Conservation (phyloP, 1,284 basidiomycete species). For the Ustilago nuda region DNA sequence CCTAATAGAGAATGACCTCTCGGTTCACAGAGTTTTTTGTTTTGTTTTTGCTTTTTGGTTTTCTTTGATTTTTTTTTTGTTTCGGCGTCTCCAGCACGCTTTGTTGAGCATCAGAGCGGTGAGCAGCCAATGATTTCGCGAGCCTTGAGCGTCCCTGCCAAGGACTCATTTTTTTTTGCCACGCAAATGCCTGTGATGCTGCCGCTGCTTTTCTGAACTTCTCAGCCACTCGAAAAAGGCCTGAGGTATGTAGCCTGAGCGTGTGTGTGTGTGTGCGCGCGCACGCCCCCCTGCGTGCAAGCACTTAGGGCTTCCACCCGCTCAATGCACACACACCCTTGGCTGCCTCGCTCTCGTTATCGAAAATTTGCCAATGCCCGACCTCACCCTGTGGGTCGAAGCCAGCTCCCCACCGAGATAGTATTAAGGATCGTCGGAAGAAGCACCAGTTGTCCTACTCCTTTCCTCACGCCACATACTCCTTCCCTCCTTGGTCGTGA, state of each 20-base stretch:
- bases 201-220: conserved; percentile 4
- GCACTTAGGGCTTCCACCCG: background rate
- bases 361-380: conserved; percentile 3
- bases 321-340: background rate
- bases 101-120: conserved; percentile 7
- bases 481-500: background rate
- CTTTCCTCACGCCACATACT: conserved; percentile 20
- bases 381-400: background rate
- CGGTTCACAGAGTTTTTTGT: too few relatives aligned
- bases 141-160: conserved; percentile 1
- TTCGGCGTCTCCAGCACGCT: conserved; percentile 1
- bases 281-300: background rate
- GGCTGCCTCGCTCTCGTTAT: background rate
- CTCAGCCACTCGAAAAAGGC: background rate
- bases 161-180: background rate
- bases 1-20: too few relatives aligned
- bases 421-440: conserved; percentile 15
- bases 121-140: conserved; percentile 2
- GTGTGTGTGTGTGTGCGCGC: background rate
- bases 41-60: too few relatives aligned
- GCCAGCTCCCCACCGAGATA: conserved; percentile 1
- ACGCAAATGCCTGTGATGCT: background rate
- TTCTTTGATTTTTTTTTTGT: background rate
- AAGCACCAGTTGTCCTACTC: background rate
- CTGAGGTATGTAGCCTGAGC: background rate